Conservation (phyloP, 495 filamentous ascomycete species). For the Cryomyces minteri region DNA sequence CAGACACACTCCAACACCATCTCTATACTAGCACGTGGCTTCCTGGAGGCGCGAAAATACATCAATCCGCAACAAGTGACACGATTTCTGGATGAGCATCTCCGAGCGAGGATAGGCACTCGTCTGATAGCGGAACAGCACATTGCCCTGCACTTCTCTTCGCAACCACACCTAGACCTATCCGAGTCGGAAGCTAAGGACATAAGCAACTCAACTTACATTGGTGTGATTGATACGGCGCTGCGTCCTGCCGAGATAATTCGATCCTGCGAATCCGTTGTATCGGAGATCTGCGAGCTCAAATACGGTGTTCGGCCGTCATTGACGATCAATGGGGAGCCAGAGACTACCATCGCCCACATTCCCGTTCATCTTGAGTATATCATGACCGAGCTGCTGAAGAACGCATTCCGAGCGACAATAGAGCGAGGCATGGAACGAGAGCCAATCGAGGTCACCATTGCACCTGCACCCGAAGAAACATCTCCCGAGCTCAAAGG, state of each 20-base stretch:
- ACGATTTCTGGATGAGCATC: slow-evolving; percentile 79
- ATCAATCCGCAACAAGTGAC: slow-evolving; percentile 66
- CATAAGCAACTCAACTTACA: slow-evolving; percentile 39
- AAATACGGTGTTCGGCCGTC: slow-evolving; percentile 81
- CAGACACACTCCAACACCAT: slow-evolving; percentile 90
- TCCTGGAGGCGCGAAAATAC: slow-evolving; percentile 80
- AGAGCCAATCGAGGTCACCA: slow-evolving; percentile 78
- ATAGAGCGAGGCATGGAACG: slow-evolving; percentile 62
- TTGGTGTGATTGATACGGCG: slow-evolving; percentile 92
- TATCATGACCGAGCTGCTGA: slow-evolving; percentile 86
- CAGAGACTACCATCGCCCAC: slow-evolving; percentile 68
- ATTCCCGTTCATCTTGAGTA: slow-evolving; percentile 94
- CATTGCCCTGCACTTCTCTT: slow-evolving; percentile 77
- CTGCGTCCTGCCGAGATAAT: slow-evolving; percentile 67
- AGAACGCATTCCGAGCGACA: slow-evolving; percentile 89
- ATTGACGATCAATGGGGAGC: slow-evolving; percentile 64
- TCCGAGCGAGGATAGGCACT: slow-evolving; percentile 86
- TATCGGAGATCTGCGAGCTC: slow-evolving; percentile 89
- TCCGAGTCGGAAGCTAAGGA: slow-evolving; percentile 6
- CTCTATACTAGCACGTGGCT: slow-evolving; percentile 75
- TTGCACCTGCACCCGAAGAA: slow-evolving; percentile 63
- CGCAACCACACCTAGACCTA: slow-evolving; percentile 43
- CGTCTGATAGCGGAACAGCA: slow-evolving; percentile 92
- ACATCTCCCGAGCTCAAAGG: slow-evolving; percentile 3
- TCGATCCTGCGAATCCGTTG: slow-evolving; percentile 67